Evolutionary conservation across 345 rosid genomes (phyloP).

Genomic region (Xanthoceras sorbifolium): DNA sequence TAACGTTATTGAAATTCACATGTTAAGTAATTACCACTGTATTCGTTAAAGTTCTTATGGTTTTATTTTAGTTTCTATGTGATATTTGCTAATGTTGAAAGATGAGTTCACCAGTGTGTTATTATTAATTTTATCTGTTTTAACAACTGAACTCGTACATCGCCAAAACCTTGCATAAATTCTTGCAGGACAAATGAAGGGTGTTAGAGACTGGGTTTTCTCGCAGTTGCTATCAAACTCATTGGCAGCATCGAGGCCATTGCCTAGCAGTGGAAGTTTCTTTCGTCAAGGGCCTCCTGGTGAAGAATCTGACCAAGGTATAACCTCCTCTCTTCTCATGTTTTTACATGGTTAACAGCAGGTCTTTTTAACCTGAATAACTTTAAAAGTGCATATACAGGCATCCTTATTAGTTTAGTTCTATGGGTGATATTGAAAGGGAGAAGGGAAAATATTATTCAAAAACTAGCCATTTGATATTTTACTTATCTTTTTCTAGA

Average conservation of each 20-base stretch:
- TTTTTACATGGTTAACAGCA: neutral
- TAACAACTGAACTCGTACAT: neutral
- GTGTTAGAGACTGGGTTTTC: constrained; percentile 77
- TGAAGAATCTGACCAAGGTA: constrained; percentile 53
- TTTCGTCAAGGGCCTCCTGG: constrained; percentile 28
- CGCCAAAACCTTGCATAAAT: neutral
- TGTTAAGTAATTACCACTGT: neutral
- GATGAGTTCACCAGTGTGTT: neutral
- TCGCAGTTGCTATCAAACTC: constrained; percentile 55
- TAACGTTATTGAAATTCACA: neutral
- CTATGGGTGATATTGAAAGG: neutral
- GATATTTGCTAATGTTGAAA: neutral
- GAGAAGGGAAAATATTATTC: neutral
- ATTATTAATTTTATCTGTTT: neutral
- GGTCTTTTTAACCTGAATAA: neutral
- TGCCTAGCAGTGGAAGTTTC: constrained; percentile 53
- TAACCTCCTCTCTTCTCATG: constrained; percentile 4
- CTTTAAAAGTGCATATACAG: neutral
- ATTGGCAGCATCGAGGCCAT: constrained; percentile 62
- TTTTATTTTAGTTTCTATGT: neutral
- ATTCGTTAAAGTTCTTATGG: neutral
- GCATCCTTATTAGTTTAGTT: neutral
- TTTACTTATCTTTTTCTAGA: neutral
- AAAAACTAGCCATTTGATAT: neutral
- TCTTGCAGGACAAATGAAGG: constrained; percentile 57